Base-by-base conservation (phyloP, 1,139 yeast genomes). In the Kodamaea sp. region DNA sequence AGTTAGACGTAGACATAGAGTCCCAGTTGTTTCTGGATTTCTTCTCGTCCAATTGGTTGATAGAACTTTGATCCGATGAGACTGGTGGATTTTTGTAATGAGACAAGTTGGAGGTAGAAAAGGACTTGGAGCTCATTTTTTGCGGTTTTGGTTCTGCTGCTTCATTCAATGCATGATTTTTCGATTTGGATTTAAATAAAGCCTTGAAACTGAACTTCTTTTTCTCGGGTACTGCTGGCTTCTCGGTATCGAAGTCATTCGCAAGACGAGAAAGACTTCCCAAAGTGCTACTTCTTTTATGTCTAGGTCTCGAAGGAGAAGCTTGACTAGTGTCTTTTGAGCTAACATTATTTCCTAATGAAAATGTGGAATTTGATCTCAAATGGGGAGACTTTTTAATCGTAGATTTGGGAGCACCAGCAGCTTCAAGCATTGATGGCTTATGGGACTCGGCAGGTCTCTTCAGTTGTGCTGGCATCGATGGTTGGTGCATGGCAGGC, bases 121-220 rank as follows among this genome's bases (percentile, higher is more conserved):
- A 52, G 9, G 69, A 61, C 39, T 59, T 62, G 5, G 57, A 43
- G 13, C 50, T 43, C 26, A 53, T 18, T 35, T 55, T 56, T 15
- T 42, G 42, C 1, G 60, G 56, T 28, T 42, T 39, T n/a, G 36
- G 19, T 9, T 24, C 32, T 7, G 19, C 22, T 7, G 15, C 24
- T 4, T 43, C 50, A 24, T 45, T 54, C 32, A 61, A 51, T 15
- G 57, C 46, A 38, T 59, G 64, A 32, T 42, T 50, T 36, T 51
- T 63, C 4, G 69, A 57, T 42, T 54, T 63, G 36, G 59, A 53
- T 42, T 63, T 68, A 51, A 70, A 70, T 26, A 70, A 52, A 2
- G 66, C 51, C 34, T 57, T 63, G 51, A 70, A 65, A 29, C 73
- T 66, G 42, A 70, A 70, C 39, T 59, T 62, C 41, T 67, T 69